These are phyloP conservation scores for Solanum medicagineum DNA, from an alignment of 257 asterid species.

Conservation along the genomic window DNA sequence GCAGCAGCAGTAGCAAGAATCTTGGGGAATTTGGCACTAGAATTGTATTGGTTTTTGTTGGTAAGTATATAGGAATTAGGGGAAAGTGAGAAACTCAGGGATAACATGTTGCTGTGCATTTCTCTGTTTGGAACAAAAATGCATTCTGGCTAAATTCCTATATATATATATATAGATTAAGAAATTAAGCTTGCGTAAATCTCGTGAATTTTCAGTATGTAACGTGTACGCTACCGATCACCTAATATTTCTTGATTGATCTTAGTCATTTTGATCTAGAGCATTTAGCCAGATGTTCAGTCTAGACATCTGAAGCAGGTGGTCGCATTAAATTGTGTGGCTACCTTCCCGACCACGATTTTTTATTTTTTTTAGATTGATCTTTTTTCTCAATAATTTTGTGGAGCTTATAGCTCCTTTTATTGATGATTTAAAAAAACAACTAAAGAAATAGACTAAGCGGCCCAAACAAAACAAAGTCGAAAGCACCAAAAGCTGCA, in stretches of 20 bases:
- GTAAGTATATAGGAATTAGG: neutral
- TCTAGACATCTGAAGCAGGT: neutral
- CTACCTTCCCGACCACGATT: too few species aligned
- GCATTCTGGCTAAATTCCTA: neutral
- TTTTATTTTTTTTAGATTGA: too few species aligned
- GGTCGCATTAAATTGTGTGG: too few species aligned
- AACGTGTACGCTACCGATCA: neutral
- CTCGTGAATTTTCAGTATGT: neutral
- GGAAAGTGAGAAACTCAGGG: neutral
- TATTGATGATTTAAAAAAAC: too few species aligned
- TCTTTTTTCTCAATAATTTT: too few species aligned
- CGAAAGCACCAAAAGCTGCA: too few species aligned
- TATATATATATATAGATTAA: neutral
- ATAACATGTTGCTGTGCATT: neutral
- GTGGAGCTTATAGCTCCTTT: too few species aligned
- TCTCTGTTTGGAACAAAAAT: neutral
- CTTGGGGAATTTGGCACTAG: neutral
- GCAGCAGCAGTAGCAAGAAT: neutral
- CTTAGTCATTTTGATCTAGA: neutral
- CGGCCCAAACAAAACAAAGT: too few species aligned
- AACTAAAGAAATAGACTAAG: too few species aligned
- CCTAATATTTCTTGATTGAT: neutral
- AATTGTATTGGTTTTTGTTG: neutral
- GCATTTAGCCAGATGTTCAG: neutral
- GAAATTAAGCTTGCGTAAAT: neutral